Percentiles rank a stretch among this genome's conserved stretches.
Evolutionary conservation across 2,329 filamentous ascomycete species (phyloP).

Genomic region (Metarhizium rileyi): DNA sequence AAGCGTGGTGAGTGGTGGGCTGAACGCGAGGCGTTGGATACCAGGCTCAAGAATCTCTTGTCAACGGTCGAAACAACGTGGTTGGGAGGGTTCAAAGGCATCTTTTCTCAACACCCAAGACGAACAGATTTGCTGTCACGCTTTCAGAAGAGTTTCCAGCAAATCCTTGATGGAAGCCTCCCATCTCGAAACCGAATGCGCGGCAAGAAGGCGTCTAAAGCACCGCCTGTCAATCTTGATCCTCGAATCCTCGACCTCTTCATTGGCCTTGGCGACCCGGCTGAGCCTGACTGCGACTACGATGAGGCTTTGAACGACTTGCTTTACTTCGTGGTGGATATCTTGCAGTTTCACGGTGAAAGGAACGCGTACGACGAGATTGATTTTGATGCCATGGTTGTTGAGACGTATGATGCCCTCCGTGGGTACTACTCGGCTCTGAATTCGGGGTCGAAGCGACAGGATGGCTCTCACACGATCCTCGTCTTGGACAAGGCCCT

Average conservation of each 20-base stretch:
- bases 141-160: slow-evolving; percentile 71
- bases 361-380: slow-evolving; percentile 96
- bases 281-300: slow-evolving; percentile 57
- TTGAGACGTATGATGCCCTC: slow-evolving; percentile 80
- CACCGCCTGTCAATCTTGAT: slow-evolving; percentile 39
- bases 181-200: slow-evolving; percentile 65
- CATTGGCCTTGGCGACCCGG: slow-evolving; percentile 69
- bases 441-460: slow-evolving; percentile 28
- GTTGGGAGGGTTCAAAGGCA: slow-evolving; percentile 88
- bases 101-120: slow-evolving; percentile 69
- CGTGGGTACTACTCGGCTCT: slow-evolving; percentile 59
- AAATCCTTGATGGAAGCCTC: slow-evolving; percentile 71
- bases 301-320: slow-evolving; percentile 88
- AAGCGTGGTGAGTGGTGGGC: slow-evolving; percentile 84
- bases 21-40: slow-evolving; percentile 71
- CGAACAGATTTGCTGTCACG: slow-evolving; percentile 56
- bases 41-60: slow-evolving; percentile 65
- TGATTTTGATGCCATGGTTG: slow-evolving; percentile 84
- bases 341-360: slow-evolving; percentile 93
- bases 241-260: slow-evolving; percentile 74
- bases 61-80: slow-evolving; percentile 84
- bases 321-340: slow-evolving; percentile 92
- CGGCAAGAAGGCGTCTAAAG: slow-evolving; percentile 40
- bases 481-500: slow-evolving; percentile 85
- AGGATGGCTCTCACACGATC: slow-evolving; percentile 59